These are phyloP conservation scores for Cladosporium colombiae DNA, from an alignment of 2,329 filamentous ascomycete genomes.

Conservation along the genomic window DNA sequence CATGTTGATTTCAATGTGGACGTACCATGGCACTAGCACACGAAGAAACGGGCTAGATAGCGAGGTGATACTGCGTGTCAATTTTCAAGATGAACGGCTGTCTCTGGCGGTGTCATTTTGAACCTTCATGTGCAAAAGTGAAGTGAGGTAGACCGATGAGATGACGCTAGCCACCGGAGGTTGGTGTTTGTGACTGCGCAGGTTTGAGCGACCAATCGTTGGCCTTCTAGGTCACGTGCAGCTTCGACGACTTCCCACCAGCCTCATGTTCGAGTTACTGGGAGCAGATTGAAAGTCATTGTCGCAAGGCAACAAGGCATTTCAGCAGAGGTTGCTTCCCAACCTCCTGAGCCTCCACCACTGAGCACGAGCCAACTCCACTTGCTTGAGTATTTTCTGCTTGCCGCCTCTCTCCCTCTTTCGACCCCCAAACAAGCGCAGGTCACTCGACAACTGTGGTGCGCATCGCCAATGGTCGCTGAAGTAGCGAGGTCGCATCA, in stretches of 20 bases:
- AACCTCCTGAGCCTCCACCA: not conserved
- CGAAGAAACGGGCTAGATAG: not conserved
- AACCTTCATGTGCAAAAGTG: not conserved
- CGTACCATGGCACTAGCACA: not conserved
- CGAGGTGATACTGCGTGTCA: not conserved
- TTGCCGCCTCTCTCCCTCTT: not conserved
- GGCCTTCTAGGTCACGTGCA: not conserved
- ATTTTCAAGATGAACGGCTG: not conserved
- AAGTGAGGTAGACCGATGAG: not conserved
- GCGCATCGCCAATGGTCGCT: not conserved
- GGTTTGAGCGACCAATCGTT: not conserved
- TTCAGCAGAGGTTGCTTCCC: too few relatives aligned
- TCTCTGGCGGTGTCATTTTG: not conserved
- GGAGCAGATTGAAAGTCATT: too few relatives aligned
- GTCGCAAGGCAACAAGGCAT: not conserved
- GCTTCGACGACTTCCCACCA: not conserved
- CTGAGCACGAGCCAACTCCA: too few relatives aligned
- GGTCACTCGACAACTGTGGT: not conserved
- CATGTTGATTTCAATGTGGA: not conserved
- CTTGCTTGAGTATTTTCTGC: not conserved
- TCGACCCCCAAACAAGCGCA: not conserved
- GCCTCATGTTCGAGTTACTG: too few relatives aligned
- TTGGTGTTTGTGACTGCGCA: too few relatives aligned
- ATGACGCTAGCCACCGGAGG: not conserved
- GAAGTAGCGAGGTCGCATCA: not conserved